A percentile compares a stretch with the other conserved stretches of the same genome.
Conservation (phyloP, 2,329 filamentous ascomycete species). For the Cytospora piceicola region DNA sequence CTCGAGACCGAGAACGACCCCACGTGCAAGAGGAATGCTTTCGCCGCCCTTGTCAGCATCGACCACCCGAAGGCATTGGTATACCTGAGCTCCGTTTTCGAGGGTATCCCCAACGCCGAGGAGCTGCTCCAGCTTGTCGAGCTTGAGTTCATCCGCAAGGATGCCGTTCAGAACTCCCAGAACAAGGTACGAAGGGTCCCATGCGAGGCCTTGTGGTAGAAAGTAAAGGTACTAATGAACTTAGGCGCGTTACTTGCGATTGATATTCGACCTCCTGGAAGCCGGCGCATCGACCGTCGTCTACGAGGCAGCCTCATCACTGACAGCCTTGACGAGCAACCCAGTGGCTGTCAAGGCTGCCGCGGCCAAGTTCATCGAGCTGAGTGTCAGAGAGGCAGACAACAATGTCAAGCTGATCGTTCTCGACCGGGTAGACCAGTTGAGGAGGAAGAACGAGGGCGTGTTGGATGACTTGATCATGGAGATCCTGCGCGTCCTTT, state of each 20-base stretch:
- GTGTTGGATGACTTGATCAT: slow-evolving; percentile 93
- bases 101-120: slow-evolving; percentile 91
- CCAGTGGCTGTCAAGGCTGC: slow-evolving; percentile 97
- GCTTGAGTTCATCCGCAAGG: slow-evolving; percentile 96
- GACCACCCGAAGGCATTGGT: slow-evolving; percentile 90
- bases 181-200: slow-evolving; percentile 73
- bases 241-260: slow-evolving; percentile 82
- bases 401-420: slow-evolving; percentile 99
- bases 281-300: slow-evolving; percentile 92
- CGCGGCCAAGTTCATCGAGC: slow-evolving; percentile 92
- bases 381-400: slow-evolving; percentile 96
- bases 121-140: slow-evolving; percentile 92
- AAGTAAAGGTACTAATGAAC: slow-evolving; percentile 36
- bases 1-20: slow-evolving; percentile 88
- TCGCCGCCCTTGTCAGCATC: slow-evolving; percentile 86
- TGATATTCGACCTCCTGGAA: slow-evolving; percentile 96
- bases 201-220: background rate
- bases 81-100: slow-evolving; percentile 87
- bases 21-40: slow-evolving; percentile 97
- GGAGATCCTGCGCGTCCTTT: slow-evolving; percentile 94
- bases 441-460: slow-evolving; percentile 86
- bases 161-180: slow-evolving; percentile 90
- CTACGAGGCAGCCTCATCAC: slow-evolving; percentile 94
- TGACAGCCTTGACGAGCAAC: slow-evolving; percentile 93
- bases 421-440: slow-evolving; percentile 86